These are phyloP conservation scores for Elsinoe ampelina DNA, from an alignment of 2,329 filamentous ascomycete species.

Conservation along the genomic window DNA sequence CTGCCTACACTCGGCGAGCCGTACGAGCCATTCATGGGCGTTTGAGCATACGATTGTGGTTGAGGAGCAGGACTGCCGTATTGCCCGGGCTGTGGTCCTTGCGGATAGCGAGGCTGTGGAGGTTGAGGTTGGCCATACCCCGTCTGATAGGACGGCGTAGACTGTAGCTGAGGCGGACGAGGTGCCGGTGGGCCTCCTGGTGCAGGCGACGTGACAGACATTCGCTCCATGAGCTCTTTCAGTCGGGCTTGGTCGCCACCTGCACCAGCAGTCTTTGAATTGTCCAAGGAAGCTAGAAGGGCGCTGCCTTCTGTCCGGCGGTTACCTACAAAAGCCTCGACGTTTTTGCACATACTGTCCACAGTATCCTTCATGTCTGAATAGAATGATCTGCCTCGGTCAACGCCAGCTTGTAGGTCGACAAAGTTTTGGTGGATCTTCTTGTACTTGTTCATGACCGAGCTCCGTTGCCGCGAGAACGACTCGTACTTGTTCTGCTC, in stretches of 20 bases:
- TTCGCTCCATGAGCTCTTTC: conserved; percentile 84
- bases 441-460: conserved; percentile 79
- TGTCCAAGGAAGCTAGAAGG: conserved; percentile 79
- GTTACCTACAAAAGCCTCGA: conserved; percentile 95
- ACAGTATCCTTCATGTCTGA: conserved; percentile 92
- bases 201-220: conserved; percentile 60
- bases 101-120: conserved; percentile 35
- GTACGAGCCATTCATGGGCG: conserved; percentile 15
- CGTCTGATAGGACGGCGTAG: conserved; percentile 31
- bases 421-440: conserved; percentile 87
- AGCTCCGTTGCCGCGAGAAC: conserved; percentile 71
- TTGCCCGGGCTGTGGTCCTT: conserved; percentile 12
- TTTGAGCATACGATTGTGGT: conserved; percentile 20
- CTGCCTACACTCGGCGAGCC: conserved; percentile 10
- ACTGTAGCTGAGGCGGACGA: conserved; percentile 36
- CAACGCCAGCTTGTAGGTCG: conserved; percentile 75
- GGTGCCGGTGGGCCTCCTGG: conserved; percentile 25
- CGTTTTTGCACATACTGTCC: conserved; percentile 86
- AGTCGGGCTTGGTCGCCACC: conserved; percentile 71
- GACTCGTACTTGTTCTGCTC: conserved; percentile 94
- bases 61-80: conserved; percentile 25
- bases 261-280: conserved; percentile 54
- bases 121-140: conserved; percentile 44
- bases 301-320: conserved; percentile 83
- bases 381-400: conserved; percentile 88